Conservation (phyloP, 2,329 filamentous ascomycete genomes). For the Pseudogymnoascus sp. region DNA sequence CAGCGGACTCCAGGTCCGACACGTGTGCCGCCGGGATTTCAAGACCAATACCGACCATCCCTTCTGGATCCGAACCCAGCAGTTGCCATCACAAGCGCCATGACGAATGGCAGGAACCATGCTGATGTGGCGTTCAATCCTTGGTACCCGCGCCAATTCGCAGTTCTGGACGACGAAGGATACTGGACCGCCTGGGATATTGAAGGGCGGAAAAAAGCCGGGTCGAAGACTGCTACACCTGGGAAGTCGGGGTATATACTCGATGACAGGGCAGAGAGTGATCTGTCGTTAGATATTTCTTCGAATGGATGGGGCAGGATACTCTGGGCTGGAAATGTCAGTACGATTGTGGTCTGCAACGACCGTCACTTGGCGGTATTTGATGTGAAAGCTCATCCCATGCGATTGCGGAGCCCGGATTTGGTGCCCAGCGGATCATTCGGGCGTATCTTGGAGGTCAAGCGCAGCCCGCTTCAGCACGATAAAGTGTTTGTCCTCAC, state of each 20-base stretch:
- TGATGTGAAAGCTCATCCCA: constrained; percentile 20
- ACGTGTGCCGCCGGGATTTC: constrained; percentile 9
- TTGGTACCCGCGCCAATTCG: constrained; percentile 51
- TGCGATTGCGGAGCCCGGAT: constrained; percentile 16
- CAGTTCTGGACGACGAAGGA: constrained; percentile 56
- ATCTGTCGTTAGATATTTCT: constrained; percentile 11
- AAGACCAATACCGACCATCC: constrained; percentile 31
- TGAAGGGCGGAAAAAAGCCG: constrained; percentile 18
- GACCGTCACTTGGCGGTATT: constrained; percentile 28
- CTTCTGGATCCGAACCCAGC: constrained; percentile 49
- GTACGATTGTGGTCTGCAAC: constrained; percentile 38
- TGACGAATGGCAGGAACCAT: constrained; percentile 48
- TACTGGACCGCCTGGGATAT: constrained; percentile 60
- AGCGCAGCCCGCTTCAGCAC: constrained; percentile 37
- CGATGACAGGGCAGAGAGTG: constrained; percentile 16
- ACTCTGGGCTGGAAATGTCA: constrained; percentile 38
- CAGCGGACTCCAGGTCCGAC: constrained; percentile 11
- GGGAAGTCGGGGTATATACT: constrained; percentile 22
- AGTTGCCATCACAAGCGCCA: constrained; percentile 40
- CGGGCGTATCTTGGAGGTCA: constrained; percentile 51
- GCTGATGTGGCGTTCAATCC: constrained; percentile 60
- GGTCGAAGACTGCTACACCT: constrained; percentile 11
- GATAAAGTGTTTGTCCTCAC: constrained; percentile 51
- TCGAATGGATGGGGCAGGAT: constrained; percentile 40
- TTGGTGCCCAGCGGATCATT: constrained; percentile 15